Conservation (phyloP, 257 asterid species). For the Solanum paucissectum region DNA sequence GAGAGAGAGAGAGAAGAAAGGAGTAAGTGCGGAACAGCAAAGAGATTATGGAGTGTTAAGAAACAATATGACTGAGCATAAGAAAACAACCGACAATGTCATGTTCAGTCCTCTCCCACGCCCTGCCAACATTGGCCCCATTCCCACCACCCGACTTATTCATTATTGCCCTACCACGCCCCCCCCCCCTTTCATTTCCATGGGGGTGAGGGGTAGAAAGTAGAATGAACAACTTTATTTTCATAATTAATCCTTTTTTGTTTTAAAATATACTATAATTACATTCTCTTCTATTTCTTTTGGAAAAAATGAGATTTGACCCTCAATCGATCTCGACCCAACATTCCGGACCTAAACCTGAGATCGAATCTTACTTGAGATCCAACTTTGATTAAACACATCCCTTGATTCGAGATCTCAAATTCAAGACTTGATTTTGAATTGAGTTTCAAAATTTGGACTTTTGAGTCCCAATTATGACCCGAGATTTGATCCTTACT, state of each 20-base stretch:
- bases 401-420: not conserved
- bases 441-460: not conserved
- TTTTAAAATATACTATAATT: not conserved
- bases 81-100: slow-evolving; percentile 90
- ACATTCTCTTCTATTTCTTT: not conserved
- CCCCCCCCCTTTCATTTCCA: not conserved
- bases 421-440: not conserved
- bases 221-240: not conserved
- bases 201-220: not conserved
- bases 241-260: not conserved
- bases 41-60: slow-evolving; percentile 6
- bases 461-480: not conserved
- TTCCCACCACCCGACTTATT: slow-evolving; percentile 48
- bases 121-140: slow-evolving; percentile 65
- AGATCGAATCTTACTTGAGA: not conserved
- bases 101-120: slow-evolving; percentile 99
- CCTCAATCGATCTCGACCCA: not conserved
- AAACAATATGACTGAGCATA: slow-evolving; percentile 22
- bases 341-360: accelerated
- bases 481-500: not conserved
- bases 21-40: not conserved
- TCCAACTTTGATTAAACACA: not conserved
- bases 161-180: slow-evolving; percentile 42
- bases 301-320: not conserved
- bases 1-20: not conserved